Conservation (phyloP, 2,329 filamentous ascomycete species). For the Verruconis gallopava region DNA sequence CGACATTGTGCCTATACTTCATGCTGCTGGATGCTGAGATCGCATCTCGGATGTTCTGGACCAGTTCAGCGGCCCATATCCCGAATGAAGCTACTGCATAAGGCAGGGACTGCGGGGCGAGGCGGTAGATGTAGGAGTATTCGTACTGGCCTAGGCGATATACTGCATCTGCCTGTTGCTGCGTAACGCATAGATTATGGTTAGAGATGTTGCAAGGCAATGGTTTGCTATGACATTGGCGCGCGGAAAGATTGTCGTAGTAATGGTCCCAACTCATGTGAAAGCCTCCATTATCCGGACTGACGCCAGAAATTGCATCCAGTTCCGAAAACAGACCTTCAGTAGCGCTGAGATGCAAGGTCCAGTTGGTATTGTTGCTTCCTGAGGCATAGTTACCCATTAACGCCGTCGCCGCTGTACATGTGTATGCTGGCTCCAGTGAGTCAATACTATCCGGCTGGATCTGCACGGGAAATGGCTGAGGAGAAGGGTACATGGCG, state of each 20-base stretch:
- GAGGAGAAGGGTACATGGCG: conserved; percentile 47
- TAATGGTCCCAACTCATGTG: conserved; percentile 68
- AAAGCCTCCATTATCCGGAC: conserved; percentile 44
- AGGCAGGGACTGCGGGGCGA: conserved; percentile 46
- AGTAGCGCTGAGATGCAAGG: conserved; percentile 47
- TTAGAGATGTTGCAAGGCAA: conserved; percentile 44
- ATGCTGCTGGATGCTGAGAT: conserved; percentile 30
- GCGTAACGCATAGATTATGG: conserved; percentile 43
- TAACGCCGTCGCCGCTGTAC: conserved; percentile 37
- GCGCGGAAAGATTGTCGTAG: conserved; percentile 69
- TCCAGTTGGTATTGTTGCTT: conserved; percentile 42
- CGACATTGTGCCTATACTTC: conserved; percentile 62
- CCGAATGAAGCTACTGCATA: conserved; percentile 52
- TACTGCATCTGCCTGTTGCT: conserved; percentile 50
- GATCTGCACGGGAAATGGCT: conserved; percentile 27
- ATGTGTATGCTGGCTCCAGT: conserved; percentile 61
- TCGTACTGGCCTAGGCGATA: conserved; percentile 71
- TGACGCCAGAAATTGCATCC: conserved; percentile 56
- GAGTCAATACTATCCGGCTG: conserved; percentile 50
- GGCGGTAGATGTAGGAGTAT: conserved; percentile 67
- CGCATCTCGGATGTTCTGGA: conserved; percentile 46
- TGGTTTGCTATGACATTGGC: conserved; percentile 62
- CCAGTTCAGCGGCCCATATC: conserved; percentile 62
- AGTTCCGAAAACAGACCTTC: conserved; percentile 43
- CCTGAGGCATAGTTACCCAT: conserved; percentile 34